Evolutionary conservation across 306 rosid species (phyloP), one percentile per base, ranked within the genome.

Genomic region (Luffa acutangula): DNA sequence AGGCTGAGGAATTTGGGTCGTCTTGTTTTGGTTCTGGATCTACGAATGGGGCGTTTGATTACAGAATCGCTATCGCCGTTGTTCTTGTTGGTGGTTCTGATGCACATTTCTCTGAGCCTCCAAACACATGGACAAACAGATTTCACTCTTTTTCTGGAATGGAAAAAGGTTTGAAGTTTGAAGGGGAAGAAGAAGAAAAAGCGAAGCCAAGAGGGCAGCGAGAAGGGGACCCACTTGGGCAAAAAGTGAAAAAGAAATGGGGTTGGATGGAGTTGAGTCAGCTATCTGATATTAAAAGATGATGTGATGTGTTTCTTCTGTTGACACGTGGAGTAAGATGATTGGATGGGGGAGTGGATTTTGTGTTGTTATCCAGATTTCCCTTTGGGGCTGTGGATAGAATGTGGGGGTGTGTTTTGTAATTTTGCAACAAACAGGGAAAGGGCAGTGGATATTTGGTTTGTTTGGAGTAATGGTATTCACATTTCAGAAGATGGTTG

Each of bases 311-410:
- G 39, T 56, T 4, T 11, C 77, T 56, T 6, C 1, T 66, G 13
- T 3, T 37, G 75, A 84, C 93, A 89, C 89, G 96, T 89, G 98
- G 81, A 0, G 1, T 0, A 0, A 0, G 0, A 0, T 0, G 53
- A 92, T 90, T 95, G 89, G 97, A 0, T 0, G 6, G 2, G 6
- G 8, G 0, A 0, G 78, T 82, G 90, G 97, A 94, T 94, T 65
- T 65, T 94, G 81, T 78, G 81, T 65, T 85, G 90, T 87, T 91
- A 95, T 95, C 98, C 83, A 77, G 97, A 95, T 92, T 86, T 87
- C 97, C 82, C 80, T 88, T 58, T 58, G 6, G 17, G 70, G 83
- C 59, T 70, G 64, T 75, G 20, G 84, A 74, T 56, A 59, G 89
- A 81, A 33, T 84, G 79, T 71, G 42, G 80, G 65, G 59, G 62